Base-by-base conservation (phyloP, 75 land plant species). In the Pinus taeda region DNA sequence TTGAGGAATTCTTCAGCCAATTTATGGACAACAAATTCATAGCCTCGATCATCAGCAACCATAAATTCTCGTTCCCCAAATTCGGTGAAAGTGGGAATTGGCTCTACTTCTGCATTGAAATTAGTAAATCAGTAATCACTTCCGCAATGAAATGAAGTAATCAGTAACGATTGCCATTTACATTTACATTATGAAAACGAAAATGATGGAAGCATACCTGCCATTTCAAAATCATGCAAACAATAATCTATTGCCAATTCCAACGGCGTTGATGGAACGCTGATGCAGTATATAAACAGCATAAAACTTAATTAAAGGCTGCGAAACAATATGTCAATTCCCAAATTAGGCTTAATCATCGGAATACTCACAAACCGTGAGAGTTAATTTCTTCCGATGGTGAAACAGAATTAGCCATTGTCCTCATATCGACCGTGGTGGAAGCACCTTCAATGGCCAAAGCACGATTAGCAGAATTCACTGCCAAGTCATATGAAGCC, bases 161-260 rank as follows among this genome's bases (percentile, higher is more conserved):
- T 33, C 0, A 3, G 45, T 42, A 42, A 42, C 45, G 4, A 42
- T 42, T 42, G 45, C 45, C 2, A 42, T 42, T 4, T 4, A 4
- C 3, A 42, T 42, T 42, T 42, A 42, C 4, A 42, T 4, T 42
- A 42, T 6, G 4, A 42, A 42, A 42, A 42, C 45, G 45, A 26
- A 26, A 26, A 26, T 26, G 26, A 26, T 26, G 26, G 6, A 42
- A 42, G 6, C 45, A 42, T 58, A 84, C 87, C 88, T 81, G 97
- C 91, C 92, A 92, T 90, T 78, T 92, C 94, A 73, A 86, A 90
- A 74, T 94, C 97, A 76, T 92, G 88, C n/a, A 80, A 76, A 21
- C 84, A 78, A 74, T 92, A 94, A 33, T 94, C 97, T 60, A 94
- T 81, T 15, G 88, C 92, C 77, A 94, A 86, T 79, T 94, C 94